Conservation (phyloP, 75 land plant species). For the Pinus tabuliformis region DNA sequence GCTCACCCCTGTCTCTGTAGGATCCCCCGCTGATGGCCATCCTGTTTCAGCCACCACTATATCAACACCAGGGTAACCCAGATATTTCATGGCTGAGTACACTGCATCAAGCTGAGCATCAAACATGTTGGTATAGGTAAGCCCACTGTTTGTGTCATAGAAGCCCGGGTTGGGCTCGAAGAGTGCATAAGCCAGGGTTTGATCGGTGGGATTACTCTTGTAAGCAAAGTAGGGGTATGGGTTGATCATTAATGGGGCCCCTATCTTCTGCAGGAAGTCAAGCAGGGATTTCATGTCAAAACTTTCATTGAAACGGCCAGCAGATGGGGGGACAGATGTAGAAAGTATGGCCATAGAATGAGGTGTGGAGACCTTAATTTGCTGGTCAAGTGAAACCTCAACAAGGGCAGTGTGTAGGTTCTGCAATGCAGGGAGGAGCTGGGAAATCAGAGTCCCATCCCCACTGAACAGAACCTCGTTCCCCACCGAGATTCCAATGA, state of each 20-base stretch:
- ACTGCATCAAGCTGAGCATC: constrained; percentile 94
- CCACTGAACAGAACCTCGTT: constrained; percentile 67
- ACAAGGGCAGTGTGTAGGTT: constrained; percentile 65
- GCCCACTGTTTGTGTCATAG: constrained; percentile 47
- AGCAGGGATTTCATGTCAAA: constrained; percentile 50
- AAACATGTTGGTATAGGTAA: constrained; percentile 57
- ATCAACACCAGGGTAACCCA: constrained; percentile 33
- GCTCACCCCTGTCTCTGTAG: constrained; percentile 44
- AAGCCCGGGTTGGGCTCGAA: constrained; percentile 46
- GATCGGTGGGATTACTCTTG: constrained; percentile 36
- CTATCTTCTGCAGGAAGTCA: constrained; percentile 45
- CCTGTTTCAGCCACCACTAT: constrained; percentile 67
- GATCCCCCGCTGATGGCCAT: constrained; percentile 73
- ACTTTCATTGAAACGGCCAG: constrained; percentile 43
- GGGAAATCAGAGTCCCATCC: constrained; percentile 22
- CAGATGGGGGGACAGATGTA: constrained; percentile 68
- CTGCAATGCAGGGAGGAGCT: constrained; percentile 71
- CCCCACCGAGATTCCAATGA: constrained; percentile 69
- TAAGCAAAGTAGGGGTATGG: constrained; percentile 86
- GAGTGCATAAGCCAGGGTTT: constrained; percentile 71
- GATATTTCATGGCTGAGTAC: constrained; percentile 53
- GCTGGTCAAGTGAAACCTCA: constrained; percentile 23
- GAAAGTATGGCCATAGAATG: constrained; percentile 50
- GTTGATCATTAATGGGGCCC: constrained; percentile 70
- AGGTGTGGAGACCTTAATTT: constrained; percentile 68